Base-by-base conservation (phyloP, 2,329 filamentous ascomycete species). In the Aspergillus costaricaensis region DNA sequence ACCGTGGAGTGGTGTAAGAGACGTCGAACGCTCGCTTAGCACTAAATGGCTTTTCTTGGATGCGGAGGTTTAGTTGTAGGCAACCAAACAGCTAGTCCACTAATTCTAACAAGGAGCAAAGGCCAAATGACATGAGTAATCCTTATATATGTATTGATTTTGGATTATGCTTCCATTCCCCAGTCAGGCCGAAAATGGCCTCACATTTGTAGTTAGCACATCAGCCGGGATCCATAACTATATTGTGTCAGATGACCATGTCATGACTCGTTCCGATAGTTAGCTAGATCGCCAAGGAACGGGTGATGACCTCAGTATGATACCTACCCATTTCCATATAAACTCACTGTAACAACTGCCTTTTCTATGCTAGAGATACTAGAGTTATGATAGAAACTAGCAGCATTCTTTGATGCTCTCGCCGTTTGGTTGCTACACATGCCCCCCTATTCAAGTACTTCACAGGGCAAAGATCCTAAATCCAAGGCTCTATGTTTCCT, bases 11-110 rank as follows among this genome's bases (percentile, higher is more conserved):
- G 39, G 59, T 19, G 50, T 86, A 15, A 79, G 82, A 49, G 81
- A 82, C 41, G 74, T 75, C 51, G 79, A 78, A 50, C 86, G 90
- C 64, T 83, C 88, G 56, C 87, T 90, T 54, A 96, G 92, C 79
- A 80, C 87, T 55, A 83, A 83, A 70, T 97, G 93, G 93, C 77
- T 96, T 61, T 92, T 96, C 74, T 86, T 96, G 82, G 88, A 88
- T 64, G 95, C 96, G 87, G 92, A 96, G 75, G 81, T 94, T 60
- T 96, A 84, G n/a, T 7, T 30, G n/a, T 30, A 17, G 15, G 10
- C 30, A n/a, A 17, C 30, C 17, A 30, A 30, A 32, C 41, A 44
- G 10, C 7, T 50, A 50, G 25, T n/a, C 12, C 17, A n/a, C n/a
- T 9, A 19, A 30, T 30, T n/a, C 7, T 19, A 14, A n/a, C 14